Conservation (phyloP, 495 filamentous ascomycete species). For the Penicillium atrosanguineum region DNA sequence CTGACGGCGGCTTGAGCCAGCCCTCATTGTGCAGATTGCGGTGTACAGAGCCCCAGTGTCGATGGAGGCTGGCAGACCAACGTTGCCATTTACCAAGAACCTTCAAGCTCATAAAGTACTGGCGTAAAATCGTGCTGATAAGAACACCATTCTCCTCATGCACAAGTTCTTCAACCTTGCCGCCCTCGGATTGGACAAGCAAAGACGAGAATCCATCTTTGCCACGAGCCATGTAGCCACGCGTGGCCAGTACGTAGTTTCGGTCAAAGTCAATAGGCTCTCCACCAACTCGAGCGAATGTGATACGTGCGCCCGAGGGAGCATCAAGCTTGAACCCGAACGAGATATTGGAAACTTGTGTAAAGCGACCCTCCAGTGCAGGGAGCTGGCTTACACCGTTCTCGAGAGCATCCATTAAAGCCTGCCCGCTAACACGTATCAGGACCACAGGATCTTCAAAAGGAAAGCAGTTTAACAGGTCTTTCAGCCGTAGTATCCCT, state of each 20-base stretch:
- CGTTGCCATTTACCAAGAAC: slow-evolving; percentile 71
- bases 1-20: slow-evolving; percentile 37
- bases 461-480: slow-evolving; percentile 79
- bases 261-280: slow-evolving; percentile 56
- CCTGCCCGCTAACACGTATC: slow-evolving; percentile 62
- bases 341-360: slow-evolving; percentile 78
- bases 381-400: slow-evolving; percentile 78
- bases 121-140: slow-evolving; percentile 78
- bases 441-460: slow-evolving; percentile 91
- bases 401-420: slow-evolving; percentile 72
- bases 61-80: slow-evolving; percentile 56
- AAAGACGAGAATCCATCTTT: slow-evolving; percentile 82
- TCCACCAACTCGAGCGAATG: slow-evolving; percentile 57
- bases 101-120: slow-evolving; percentile 84
- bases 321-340: slow-evolving; percentile 64
- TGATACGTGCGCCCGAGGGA: slow-evolving; percentile 59
- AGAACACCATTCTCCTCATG: slow-evolving; percentile 82
- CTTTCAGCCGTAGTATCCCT: slow-evolving; percentile 70
- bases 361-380: slow-evolving; percentile 70
- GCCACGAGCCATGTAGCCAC: slow-evolving; percentile 82
- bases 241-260: slow-evolving; percentile 67
- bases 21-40: slow-evolving; percentile 46
- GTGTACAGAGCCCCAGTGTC: slow-evolving; percentile 63
- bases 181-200: slow-evolving; percentile 65
- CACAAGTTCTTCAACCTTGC: slow-evolving; percentile 71